These are phyloP conservation scores for Dactylella cylindrospora DNA, from an alignment of 2,329 filamentous ascomycete genomes.

Conservation along the genomic window DNA sequence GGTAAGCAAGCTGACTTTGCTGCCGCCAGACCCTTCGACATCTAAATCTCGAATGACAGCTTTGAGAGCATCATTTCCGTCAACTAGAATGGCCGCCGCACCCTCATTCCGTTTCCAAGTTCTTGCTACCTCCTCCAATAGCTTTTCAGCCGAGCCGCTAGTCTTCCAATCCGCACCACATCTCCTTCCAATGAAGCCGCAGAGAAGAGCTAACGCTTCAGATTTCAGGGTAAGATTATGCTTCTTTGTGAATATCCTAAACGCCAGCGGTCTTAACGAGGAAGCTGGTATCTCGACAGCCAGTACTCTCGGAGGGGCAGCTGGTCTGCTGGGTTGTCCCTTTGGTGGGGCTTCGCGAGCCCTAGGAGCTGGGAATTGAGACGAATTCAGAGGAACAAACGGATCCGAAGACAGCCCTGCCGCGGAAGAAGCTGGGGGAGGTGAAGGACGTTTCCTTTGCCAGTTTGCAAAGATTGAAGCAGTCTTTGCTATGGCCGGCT, in stretches of 20 bases:
- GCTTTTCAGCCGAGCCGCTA: conserved; percentile 86
- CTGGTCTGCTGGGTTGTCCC: conserved; percentile 29
- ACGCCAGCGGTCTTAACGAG: conserved; percentile 84
- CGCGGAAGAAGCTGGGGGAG: conserved; percentile 52
- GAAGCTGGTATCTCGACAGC: conserved; percentile 86
- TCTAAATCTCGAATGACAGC: conserved; percentile 81
- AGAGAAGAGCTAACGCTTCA: conserved; percentile 78
- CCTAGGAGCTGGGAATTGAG: conserved; percentile 36
- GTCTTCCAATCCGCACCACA: conserved; percentile 97
- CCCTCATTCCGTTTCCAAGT: conserved; percentile 77
- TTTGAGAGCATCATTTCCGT: conserved; percentile 74
- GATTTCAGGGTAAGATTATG: conserved; percentile 91
- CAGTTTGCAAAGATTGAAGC: conserved; percentile 30
- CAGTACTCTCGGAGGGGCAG: conserved; percentile 60
- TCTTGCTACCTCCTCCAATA: conserved; percentile 86
- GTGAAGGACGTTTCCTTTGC: conserved; percentile 48
- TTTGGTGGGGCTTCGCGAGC: conserved; percentile 25
- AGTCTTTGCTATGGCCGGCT: conserved; percentile 26
- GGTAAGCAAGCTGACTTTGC: conserved; percentile 54
- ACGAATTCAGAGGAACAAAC: conserved; percentile 32
- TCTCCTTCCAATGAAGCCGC: conserved; percentile 85
- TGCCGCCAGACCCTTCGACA: conserved; percentile 53
- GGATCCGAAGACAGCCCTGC: conserved; percentile 48
- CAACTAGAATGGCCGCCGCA: conserved; percentile 79
- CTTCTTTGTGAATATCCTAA: conserved; percentile 95